phyloP scores from a whole-genome alignment of 1,284 basidiomycete species.

The Tausonia pullulans region DNA sequence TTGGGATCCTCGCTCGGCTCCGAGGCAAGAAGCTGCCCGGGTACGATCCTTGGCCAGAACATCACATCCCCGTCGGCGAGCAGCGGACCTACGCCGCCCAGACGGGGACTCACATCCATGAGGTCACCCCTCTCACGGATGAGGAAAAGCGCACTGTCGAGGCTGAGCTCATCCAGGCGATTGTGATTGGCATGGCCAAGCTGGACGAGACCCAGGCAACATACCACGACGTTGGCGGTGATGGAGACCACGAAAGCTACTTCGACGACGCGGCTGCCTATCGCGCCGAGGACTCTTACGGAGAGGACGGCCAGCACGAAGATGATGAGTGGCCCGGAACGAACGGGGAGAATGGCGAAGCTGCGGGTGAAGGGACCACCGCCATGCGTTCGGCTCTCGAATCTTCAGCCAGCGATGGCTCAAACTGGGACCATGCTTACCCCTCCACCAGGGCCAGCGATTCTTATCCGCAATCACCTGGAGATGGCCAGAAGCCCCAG shows the following conservation, averaged over 20 bases:
- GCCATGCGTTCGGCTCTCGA: too few species aligned
- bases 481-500: too few species aligned
- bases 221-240: background rate
- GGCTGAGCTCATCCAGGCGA: conserved; percentile 65
- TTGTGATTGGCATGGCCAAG: conserved; percentile 76
- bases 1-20: conserved; percentile 54
- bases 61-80: conserved; percentile 21
- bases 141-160: conserved; percentile 55
- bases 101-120: conserved; percentile 32
- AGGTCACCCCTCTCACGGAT: conserved; percentile 41
- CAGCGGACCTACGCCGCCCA: conserved; percentile 29
- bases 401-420: too few species aligned
- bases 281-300: background rate
- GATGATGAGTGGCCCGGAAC: background rate
- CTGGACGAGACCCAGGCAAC: conserved; percentile 42
- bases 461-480: too few species aligned
- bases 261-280: background rate
- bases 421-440: too few species aligned
- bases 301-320: background rate
- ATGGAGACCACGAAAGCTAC: conserved; percentile 6
- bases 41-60: conserved; percentile 28
- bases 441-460: too few species aligned
- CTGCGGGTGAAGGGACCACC: too few species aligned
- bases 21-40: conserved; percentile 24
- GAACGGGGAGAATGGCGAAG: background rate